Evolutionary conservation across 2,329 filamentous ascomycete genomes (phyloP), one percentile per base, ranked within the genome.

Genomic region (Diaporthe vexans): DNA sequence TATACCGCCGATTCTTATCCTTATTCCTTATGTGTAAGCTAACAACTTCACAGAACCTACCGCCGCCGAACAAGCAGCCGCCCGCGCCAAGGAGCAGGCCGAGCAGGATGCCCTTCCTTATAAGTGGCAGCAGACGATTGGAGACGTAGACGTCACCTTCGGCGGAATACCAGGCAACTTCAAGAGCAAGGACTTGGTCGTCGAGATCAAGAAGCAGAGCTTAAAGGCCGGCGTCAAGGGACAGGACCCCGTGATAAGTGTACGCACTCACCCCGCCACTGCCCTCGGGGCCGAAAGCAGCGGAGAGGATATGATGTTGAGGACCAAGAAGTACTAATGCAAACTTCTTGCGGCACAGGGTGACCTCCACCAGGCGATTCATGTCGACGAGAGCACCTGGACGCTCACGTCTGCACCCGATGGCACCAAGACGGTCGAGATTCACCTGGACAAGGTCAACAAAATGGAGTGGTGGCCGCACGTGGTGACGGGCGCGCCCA

Each of bases 381-480:
- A 88, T 80, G 88, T 93, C 77, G 95, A 98, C 83, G 97, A 99
- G 79, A 96, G 93, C 71, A 97, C 96, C 75, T 99, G 97, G 97
- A 98, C 96, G 3, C 91, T 99, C 63, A 90, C 94, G 74, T 88
- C 93, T 26, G 91, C 91, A 65, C 83, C 91, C 1, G 86, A 97
- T 85, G 93, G 95, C 81, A 90, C 85, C 76, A 91, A 90, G 83
- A 86, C 84, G 35, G 83, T 98, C 78, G 91, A 93, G 81, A 91
- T 98, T 78, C 95, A 98, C 84, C 93, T 99, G 70, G 95, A 98
- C 88, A 99, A 99, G 86, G 85, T 91, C 78, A 98, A 98, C 88
- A 97, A 98, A 89, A 94, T 97, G 91, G 94, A 98, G 85, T 99
- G 97, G 97, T 99, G 97, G 97, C 86, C 94, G 43, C 95, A 98